Base-by-base conservation (phyloP, 768 basidiomycete species). In the Leccinum rimulosum region DNA sequence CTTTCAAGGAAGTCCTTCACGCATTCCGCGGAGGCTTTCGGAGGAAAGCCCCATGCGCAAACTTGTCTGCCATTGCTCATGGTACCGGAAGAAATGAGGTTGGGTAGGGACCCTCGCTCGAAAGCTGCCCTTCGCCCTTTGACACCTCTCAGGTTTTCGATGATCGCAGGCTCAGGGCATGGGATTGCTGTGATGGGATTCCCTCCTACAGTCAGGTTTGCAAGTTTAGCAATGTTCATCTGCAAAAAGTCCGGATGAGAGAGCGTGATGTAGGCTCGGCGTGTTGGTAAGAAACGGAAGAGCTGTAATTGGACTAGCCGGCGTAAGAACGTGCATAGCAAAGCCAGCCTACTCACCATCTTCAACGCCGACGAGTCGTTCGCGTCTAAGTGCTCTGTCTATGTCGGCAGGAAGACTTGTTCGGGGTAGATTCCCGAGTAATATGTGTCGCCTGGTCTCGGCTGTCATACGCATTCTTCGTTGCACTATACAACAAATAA, bases 1-100 rank as follows among this genome's bases (percentile, higher is more conserved):
- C 65, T 70, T n/a, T 70, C 71, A 45, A 89, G 66, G 56, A 78
- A 69, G 6, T 68, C 63, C 54, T 74, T 73, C 15, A 89, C 61
- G 3, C 66, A 70, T 0, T 69, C 67, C 4, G 68, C 35, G 1
- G 68, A 67, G 0, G 80, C 66, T 63, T 70, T 84, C 3, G 80
- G 82, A 0, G 88, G 86, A 40, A 91, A 66, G 3, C 89, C 90
- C 69, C 76, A 81, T 1, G 89, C 64, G 6, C 84, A 77, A 25
- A 91, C 89, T 54, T 76, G 77, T 61, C 71, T 82, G 10, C 83
- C 84, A 36, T 73, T 70, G 48, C 81, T 77, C 51, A 84, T 69
- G 15, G 81, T 77, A n/a, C 80, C 88, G 38, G 77, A 77, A 9
- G 82, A 79, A 10, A 85, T 87, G 14, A 65, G 61, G 6, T 77